These are phyloP conservation scores for Phlebiopsis flavidoalba DNA, from an alignment of 768 basidiomycete genomes.

Conservation along the genomic window DNA sequence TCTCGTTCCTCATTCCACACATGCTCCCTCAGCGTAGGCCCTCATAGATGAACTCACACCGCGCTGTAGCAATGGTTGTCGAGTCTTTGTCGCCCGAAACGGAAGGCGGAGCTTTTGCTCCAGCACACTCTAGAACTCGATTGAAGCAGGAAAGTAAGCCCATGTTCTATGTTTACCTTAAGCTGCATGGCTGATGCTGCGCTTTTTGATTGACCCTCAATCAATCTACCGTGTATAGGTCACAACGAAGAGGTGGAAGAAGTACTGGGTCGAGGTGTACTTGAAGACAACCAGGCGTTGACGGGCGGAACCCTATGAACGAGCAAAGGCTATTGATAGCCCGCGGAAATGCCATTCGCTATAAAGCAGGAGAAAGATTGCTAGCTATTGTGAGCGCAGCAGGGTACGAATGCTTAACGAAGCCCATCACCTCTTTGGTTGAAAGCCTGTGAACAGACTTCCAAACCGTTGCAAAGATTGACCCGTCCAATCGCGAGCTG, in stretches of 20 bases:
- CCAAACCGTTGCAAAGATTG: constrained; percentile 51
- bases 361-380: constrained; percentile 46
- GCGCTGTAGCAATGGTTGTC: constrained; percentile 29
- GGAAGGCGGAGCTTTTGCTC: constrained; percentile 31
- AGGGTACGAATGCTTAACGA: constrained; percentile 35
- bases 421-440: background rate
- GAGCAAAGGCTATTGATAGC: constrained; percentile 53
- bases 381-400: constrained; percentile 53
- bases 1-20: constrained; percentile 6
- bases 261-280: constrained; percentile 63
- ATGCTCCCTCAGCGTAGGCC: constrained; percentile 1
- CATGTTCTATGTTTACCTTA: background rate
- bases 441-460: constrained; percentile 39
- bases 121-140: constrained; percentile 29
- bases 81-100: constrained; percentile 22
- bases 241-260: constrained; percentile 60
- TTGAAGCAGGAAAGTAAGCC: constrained; percentile 31
- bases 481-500: constrained; percentile 53
- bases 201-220: background rate
- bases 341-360: constrained; percentile 56
- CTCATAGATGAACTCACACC: constrained; percentile 32
- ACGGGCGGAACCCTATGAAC: constrained; percentile 40
- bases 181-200: background rate
- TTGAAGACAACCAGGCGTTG: constrained; percentile 55
- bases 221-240: constrained; percentile 30